A percentile compares a stretch with the other conserved stretches of the same genome.
Evolutionary conservation across 2,329 filamentous ascomycete species (phyloP).

Genomic region (Colletotrichum sp.): DNA sequence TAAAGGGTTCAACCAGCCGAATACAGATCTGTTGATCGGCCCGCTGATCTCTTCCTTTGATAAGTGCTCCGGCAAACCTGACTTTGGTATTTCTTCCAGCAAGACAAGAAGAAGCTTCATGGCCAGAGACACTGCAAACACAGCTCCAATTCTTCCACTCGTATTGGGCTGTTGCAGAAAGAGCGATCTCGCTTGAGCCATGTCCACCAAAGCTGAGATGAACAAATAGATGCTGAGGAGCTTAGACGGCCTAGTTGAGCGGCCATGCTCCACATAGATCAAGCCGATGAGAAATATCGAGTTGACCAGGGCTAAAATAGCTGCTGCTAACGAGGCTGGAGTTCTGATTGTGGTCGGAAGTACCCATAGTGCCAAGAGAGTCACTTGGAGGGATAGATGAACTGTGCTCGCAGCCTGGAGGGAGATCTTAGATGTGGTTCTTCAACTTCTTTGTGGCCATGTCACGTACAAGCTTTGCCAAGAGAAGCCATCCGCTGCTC

Average conservation of each 20-base stretch:
- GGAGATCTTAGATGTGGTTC: background rate
- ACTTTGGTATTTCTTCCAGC: conserved; percentile 32
- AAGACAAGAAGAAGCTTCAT: conserved; percentile 31
- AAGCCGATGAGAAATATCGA: conserved; percentile 31
- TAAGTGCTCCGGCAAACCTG: conserved; percentile 20
- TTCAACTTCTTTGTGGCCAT: background rate
- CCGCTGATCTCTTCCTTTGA: conserved; percentile 35
- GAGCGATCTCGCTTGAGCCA: conserved; percentile 34
- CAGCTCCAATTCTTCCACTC: conserved; percentile 21
- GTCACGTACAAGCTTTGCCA: conserved; percentile 26
- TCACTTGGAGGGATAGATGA: background rate
- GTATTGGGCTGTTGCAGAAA: conserved; percentile 29
- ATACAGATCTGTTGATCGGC: conserved; percentile 34
- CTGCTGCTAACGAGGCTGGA: conserved; percentile 30
- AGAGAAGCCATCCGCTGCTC: conserved; percentile 10
- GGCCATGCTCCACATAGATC: conserved; percentile 39
- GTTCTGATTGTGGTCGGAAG: background rate
- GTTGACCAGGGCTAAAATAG: conserved; percentile 31
- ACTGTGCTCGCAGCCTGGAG: background rate
- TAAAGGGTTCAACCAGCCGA: conserved; percentile 39
- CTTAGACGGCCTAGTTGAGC: conserved; percentile 33
- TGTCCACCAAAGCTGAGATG: conserved; percentile 35
- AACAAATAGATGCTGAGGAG: conserved; percentile 36
- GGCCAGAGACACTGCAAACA: conserved; percentile 29
- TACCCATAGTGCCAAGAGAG: background rate